Evolutionary conservation across 495 filamentous ascomycete species (phyloP), one percentile per base, ranked within the genome.

Genomic region (Trichocladium uniseriatum): DNA sequence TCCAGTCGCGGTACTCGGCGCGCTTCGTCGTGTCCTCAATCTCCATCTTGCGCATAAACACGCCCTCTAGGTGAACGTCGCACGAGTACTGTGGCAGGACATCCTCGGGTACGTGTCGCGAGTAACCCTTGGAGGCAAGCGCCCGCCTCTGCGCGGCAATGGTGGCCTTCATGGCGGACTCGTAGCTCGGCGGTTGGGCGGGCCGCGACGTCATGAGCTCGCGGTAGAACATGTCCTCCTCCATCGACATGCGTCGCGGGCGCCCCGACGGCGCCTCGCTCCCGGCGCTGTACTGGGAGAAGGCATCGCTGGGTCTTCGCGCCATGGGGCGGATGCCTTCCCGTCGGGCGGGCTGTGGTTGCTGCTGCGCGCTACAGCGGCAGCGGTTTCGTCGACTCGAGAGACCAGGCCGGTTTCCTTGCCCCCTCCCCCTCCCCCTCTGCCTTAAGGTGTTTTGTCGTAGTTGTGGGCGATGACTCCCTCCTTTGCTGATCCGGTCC

Each of bases 1-100:
- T 63, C 80, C 80, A 83, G 45, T 69, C 68, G 29, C 76, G 66
- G 49, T 74, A 66, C 29, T 68, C 60, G 42, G 78, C 69, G 11
- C 69, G 59, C 47, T 78, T 71, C 34, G 78, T 77, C 13, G 78
- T 74, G 35, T 72, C 68, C 35, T 71, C 66, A n/a, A 81, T 63
- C 56, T 83, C 80, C 63, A 74, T 69, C 63, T 80, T 81, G 41
- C 66, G 65, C 54, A 69, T 65, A 43, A 82, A 76, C 5, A 78
- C 64, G 10, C 68, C 73, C 55, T 79, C 74, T 11, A 72, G 55
- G 40, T 72, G 62, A 6, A 82, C 55, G 15, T 73, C 71, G 58
- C 74, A 80, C 6, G 74, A 72, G 58, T 83, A 83, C 38, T 58
- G 47, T 11, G 79, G 79, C 16, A 79, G 60, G 24, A 61, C 53